Percentiles rank a stretch among this genome's conserved stretches.
Conservation (phyloP, 345 rosid genomes). For the Dimocarpus longan region DNA sequence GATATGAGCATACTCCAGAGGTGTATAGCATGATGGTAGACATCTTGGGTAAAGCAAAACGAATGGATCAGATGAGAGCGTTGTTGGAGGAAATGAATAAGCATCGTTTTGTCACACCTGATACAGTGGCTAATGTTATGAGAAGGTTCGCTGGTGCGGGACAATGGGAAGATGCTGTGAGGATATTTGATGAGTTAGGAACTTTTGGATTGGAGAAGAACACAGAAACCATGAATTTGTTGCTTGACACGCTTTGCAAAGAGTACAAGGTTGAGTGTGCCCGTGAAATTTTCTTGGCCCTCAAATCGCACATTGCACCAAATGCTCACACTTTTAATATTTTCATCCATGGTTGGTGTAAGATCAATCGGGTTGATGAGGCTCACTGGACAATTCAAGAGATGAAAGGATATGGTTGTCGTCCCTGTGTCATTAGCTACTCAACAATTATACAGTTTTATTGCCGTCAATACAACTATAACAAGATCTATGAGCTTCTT, state of each 20-base stretch:
- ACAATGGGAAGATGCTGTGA: slow-evolving; percentile 82
- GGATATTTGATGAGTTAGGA: slow-evolving; percentile 57
- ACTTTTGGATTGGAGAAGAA: slow-evolving; percentile 67
- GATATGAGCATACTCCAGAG: slow-evolving; percentile 45
- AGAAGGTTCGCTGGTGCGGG: slow-evolving; percentile 79
- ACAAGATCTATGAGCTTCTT: slow-evolving; percentile 59
- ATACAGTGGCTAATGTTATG: slow-evolving; percentile 70
- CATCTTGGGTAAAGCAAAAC: slow-evolving; percentile 69
- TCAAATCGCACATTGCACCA: slow-evolving; percentile 62
- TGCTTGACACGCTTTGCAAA: slow-evolving; percentile 86
- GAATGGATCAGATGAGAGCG: slow-evolving; percentile 65
- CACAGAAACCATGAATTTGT: slow-evolving; percentile 69
- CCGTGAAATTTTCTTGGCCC: slow-evolving; percentile 53
- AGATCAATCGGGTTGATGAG: slow-evolving; percentile 68
- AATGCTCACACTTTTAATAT: slow-evolving; percentile 74
- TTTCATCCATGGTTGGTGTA: slow-evolving; percentile 90
- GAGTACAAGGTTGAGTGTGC: slow-evolving; percentile 73
- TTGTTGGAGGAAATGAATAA: slow-evolving; percentile 58
- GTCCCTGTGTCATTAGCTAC: slow-evolving; percentile 75
- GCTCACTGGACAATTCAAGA: slow-evolving; percentile 89
- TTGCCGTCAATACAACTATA: slow-evolving; percentile 45
- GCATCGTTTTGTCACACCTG: slow-evolving; percentile 44
- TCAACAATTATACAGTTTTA: slow-evolving; percentile 64
- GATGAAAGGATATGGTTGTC: slow-evolving; percentile 75
- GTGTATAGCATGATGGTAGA: slow-evolving; percentile 61